Base-by-base conservation (phyloP, 2,329 filamentous ascomycete species). In the Pseudogymnoascus sp. region DNA sequence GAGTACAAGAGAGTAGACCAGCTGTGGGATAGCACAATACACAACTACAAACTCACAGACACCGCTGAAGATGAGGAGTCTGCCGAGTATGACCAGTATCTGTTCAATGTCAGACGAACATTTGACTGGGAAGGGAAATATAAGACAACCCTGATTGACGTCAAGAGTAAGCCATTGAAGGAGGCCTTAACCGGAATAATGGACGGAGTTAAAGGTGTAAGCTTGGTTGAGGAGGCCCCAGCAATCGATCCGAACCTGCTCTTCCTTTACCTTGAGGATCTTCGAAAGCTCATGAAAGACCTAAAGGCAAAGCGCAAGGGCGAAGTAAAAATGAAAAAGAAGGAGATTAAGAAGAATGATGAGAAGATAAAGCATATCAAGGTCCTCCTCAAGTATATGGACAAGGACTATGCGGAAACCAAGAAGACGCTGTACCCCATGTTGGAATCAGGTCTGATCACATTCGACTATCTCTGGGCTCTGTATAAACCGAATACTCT, bases 111-210 rank as follows among this genome's bases (percentile, higher is more conserved):
- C 13, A 84, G 90, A 13, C 83, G 92, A 61, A 87, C 84, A 11
- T 95, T 96, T 71, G 87, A 92, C 72, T 90, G 84, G 84, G 89
- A 94, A 67, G 90, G 90, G 64, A 91, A 91, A 68, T 92, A 90
- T 68, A 79, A 84, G 67, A 70, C 72, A 69, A 92, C 91, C 0
- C 76, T 86, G 11, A 84, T 96, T 58, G 90, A 96, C 66, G 89
- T 96, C 73, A 94, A 92, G 75, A 94, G 90, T 71, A 91, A 91
- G 67, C 75, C 84, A 13, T 78, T 96, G 3, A 86, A 87, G 6
- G 85, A 91, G 64, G 85, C 84, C 21, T 78, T 93, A 0, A 79
- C 82, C 58, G 84, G 86, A 41, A 81, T 92, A 9, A 86, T 93
- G 79, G 88, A 89, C 44, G 86, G 84, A 17, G 85, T 90, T 69